phyloP scores from a whole-genome alignment of 768 basidiomycete species.

The Neoboletus magnificus region DNA sequence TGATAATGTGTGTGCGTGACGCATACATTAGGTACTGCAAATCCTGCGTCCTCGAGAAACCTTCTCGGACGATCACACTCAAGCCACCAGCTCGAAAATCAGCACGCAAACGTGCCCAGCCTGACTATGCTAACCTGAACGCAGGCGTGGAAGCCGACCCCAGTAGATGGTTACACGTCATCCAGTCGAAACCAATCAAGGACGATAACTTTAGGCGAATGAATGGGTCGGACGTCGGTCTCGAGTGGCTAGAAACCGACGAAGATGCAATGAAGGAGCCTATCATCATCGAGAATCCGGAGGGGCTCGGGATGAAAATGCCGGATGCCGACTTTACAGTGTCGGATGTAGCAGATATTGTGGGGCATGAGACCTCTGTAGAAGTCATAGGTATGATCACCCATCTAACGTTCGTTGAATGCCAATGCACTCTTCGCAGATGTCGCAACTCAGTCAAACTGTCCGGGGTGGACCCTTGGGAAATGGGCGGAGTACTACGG shows the following conservation, averaged over 20 bases:
- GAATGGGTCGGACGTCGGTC: constrained; percentile 60
- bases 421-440: constrained; percentile 42
- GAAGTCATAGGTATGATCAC: constrained; percentile 81
- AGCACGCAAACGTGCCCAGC: constrained; percentile 64
- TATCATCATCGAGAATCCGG: constrained; percentile 71
- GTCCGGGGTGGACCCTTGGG: constrained; percentile 84
- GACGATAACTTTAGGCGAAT: constrained; percentile 63
- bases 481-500: constrained; percentile 90
- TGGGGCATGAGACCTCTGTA: constrained; percentile 75
- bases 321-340: constrained; percentile 70
- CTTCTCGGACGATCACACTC: constrained; percentile 62
- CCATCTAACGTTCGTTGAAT: background rate
- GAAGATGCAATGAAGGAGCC: constrained; percentile 77
- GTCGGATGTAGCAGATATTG: constrained; percentile 70
- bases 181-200: constrained; percentile 65
- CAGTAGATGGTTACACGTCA: constrained; percentile 61
- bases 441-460: constrained; percentile 82
- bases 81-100: constrained; percentile 83
- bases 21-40: constrained; percentile 61
- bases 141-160: constrained; percentile 60
- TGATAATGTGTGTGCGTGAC: constrained; percentile 15
- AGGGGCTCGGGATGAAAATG: constrained; percentile 90
- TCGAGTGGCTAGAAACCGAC: constrained; percentile 74
- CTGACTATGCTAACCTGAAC: constrained; percentile 78
- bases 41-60: constrained; percentile 56